Evolutionary conservation across 129 eudicot genomes (phyloP).

Genomic region (Rutidosis leptorrhynchoides): DNA sequence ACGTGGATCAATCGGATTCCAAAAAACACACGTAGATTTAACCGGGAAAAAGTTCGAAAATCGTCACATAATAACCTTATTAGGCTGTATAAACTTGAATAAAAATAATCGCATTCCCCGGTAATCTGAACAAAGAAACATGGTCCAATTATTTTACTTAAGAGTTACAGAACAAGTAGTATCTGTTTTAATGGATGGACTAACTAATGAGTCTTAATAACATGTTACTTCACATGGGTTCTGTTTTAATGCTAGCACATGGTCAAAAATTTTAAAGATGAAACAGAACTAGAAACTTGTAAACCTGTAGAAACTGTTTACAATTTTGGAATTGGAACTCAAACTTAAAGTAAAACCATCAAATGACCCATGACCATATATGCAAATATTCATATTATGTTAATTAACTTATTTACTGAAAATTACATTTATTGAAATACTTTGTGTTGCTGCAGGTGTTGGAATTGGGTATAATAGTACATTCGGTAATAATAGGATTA

Average conservation of each 20-base stretch:
- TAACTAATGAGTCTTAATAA: background rate
- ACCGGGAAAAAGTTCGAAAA: too few species aligned
- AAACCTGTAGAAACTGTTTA: background rate
- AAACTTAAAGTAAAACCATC: background rate
- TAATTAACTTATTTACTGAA: too few species aligned
- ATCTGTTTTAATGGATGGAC: background rate
- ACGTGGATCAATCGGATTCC: too few species aligned
- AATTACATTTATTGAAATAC: too few species aligned
- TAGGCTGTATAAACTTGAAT: too few species aligned
- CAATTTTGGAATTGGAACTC: slow-evolving; percentile 4
- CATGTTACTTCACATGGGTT: background rate
- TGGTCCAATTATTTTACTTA: too few species aligned
- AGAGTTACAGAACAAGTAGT: background rate
- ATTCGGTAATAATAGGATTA: slow-evolving; percentile 12
- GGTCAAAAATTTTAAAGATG: background rate
- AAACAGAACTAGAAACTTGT: background rate
- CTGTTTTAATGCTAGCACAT: background rate
- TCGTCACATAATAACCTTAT: too few species aligned
- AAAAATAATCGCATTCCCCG: too few species aligned
- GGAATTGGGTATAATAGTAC: slow-evolving; percentile 12
- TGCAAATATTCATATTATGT: too few species aligned
- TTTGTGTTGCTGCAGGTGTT: background rate
- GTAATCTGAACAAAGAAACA: too few species aligned
- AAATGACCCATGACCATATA: background rate
- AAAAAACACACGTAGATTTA: too few species aligned